Base-by-base conservation (phyloP, 2,329 filamentous ascomycete genomes). In the Pseudogymnoascus sp. region DNA sequence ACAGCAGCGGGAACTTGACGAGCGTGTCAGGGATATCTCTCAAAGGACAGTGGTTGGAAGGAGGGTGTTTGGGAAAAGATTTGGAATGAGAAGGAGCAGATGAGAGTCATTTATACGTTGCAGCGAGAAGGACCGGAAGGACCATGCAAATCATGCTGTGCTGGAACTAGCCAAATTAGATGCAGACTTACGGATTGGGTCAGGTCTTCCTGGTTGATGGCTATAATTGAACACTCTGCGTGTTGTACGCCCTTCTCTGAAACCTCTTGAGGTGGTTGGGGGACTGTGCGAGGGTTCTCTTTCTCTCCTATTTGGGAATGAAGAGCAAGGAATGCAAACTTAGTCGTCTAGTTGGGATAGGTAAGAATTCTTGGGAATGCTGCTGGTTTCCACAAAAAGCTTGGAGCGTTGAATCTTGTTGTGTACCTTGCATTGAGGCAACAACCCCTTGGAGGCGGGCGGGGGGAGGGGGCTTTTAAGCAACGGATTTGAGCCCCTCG, bases 51-150 rank as follows among this genome's bases (percentile, higher is more conserved):
- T 75, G 72, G 66, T 77, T 72, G 7, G 78, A 77, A 16, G 77
- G 77, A 50, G 78, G 79, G 62, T 78, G 75, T 70, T 77, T 73
- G 63, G 79, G 79, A 31, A 61, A 22, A 12, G 59, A 61, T 38
- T 38, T 61, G 59, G 59, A 61, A 61, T 61, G 59, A 61, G 33
- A 61, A 61, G 22, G 38, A 43, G 59, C 59, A 43, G 59, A 61
- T 43, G 59, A 61, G 50, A 56, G 6, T 33, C 50, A 56, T 56
- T 56, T 56, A 56, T 56, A 56, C 50, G 33, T 56, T 56, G 50
- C 28, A 33, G 50, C 50, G 50, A 56, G 50, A 56, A 33, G 50
- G 28, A 56, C 50, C 16, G 28, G 50, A 33, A 56, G 50, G 31
- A 16, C 33, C 35, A 43, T 43, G 33, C 19, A 38, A 43, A 61